phyloP scores from a whole-genome alignment of 345 rosid genomes.

The Odontarrhena argentea region DNA sequence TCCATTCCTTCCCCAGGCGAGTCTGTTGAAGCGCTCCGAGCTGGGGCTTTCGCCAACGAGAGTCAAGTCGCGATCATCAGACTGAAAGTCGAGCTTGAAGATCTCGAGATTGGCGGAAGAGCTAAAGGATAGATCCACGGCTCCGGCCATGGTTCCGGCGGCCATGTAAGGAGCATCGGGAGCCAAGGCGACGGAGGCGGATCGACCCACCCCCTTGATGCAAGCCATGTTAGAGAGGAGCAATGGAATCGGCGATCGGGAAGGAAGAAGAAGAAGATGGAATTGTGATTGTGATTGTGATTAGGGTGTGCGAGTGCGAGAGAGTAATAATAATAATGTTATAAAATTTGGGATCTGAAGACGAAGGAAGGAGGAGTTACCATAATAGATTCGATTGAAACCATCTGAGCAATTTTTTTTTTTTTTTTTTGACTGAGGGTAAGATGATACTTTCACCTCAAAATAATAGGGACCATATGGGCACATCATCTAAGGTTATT shows the following conservation, averaged over 20 bases:
- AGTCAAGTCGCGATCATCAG: constrained; percentile 79
- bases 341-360: constrained; percentile 43
- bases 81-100: constrained; percentile 94
- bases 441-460: neutral
- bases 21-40: constrained; percentile 92
- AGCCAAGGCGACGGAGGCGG: constrained; percentile 94
- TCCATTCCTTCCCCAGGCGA: constrained; percentile 92
- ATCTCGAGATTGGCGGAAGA: constrained; percentile 94
- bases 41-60: constrained; percentile 77
- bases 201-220: constrained; percentile 84
- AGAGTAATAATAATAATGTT: neutral
- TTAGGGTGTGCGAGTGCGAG: constrained; percentile 9
- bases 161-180: constrained; percentile 98
- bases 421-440: neutral
- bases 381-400: neutral
- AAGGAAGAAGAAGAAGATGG: neutral
- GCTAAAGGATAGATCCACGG: constrained; percentile 94
- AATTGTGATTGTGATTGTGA: neutral
- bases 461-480: constrained; percentile 9
- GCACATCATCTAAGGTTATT: constrained; percentile 13
- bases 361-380: constrained; percentile 3
- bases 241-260: constrained; percentile 18
- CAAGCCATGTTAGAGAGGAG: constrained; percentile 60
- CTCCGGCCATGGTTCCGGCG: constrained; percentile 99
- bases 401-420: neutral